phyloP scores from a whole-genome alignment of 345 rosid genomes.

The Lepidium didymum region DNA sequence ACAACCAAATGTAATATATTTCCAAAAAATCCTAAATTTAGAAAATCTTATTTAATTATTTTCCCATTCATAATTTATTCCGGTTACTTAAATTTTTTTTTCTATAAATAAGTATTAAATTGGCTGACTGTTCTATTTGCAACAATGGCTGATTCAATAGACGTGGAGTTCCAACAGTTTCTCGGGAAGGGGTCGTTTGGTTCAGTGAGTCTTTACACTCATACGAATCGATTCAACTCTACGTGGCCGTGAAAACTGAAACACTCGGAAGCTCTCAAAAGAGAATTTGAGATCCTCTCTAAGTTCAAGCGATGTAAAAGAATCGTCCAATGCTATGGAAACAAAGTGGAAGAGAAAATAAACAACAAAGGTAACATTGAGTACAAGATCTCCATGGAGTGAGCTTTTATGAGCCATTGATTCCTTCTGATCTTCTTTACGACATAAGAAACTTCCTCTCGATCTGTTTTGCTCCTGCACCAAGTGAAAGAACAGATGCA shows the following conservation, averaged over 20 bases:
- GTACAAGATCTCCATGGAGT: conserved; percentile 36
- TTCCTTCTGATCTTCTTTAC: neutral
- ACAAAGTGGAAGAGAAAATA: conserved; percentile 1
- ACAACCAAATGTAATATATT: too few species aligned
- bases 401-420: conserved; percentile 12
- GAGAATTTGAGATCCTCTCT: conserved; percentile 33
- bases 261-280: conserved; percentile 24
- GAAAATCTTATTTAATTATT: too few species aligned
- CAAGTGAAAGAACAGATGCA: neutral
- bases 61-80: too few species aligned
- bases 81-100: too few species aligned
- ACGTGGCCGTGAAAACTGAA: conserved; percentile 29
- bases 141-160: neutral
- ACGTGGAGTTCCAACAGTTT: neutral
- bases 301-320: conserved; percentile 19
- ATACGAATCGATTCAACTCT: neutral
- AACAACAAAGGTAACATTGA: conserved; percentile 11
- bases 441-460: neutral
- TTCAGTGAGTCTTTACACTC: neutral
- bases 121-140: too few species aligned
- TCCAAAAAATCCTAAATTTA: too few species aligned
- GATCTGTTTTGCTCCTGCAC: neutral
- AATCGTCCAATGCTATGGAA: conserved; percentile 34
- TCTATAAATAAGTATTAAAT: too few species aligned
- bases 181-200: neutral